Evolutionary conservation across 805 yeast species (phyloP).

Genomic region (Blastobotrys americana): DNA sequence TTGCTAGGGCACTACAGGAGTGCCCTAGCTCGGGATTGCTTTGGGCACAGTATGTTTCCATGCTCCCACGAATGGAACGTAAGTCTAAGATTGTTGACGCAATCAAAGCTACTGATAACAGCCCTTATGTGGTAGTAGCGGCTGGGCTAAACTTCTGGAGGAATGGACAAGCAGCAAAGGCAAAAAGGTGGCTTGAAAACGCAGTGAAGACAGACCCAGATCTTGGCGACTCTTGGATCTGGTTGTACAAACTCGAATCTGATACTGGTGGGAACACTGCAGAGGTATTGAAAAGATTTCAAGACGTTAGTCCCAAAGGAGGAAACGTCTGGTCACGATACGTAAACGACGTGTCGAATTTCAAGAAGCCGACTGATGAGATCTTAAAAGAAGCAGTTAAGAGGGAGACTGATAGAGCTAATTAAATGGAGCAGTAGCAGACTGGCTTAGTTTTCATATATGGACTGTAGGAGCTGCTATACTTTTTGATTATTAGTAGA

Average conservation of each 20-base stretch:
- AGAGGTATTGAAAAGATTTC: conserved; percentile 33
- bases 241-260: conserved; percentile 42
- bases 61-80: conserved; percentile 40
- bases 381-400: conserved; percentile 27
- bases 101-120: conserved; percentile 54
- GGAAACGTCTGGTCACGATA: conserved; percentile 56
- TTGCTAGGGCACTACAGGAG: conserved; percentile 51
- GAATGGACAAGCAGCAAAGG: conserved; percentile 37
- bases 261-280: conserved; percentile 30
- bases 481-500: no score
- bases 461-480: no score
- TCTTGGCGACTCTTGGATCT: conserved; percentile 76
- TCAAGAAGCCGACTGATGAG: conserved; percentile 36
- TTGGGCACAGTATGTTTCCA: conserved; percentile 56
- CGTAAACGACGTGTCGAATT: conserved; percentile 43
- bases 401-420: neutral
- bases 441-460: no score
- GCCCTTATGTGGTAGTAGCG: conserved; percentile 48
- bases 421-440: no score
- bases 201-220: conserved; percentile 48
- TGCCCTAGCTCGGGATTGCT: conserved; percentile 53
- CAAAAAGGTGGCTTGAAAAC: conserved; percentile 66
- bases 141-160: conserved; percentile 71
- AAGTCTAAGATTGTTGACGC: conserved; percentile 64
- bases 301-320: conserved; percentile 46